These are phyloP conservation scores for Fusarium brevicatenulatum DNA, from an alignment of 2,329 filamentous ascomycete genomes.

Conservation along the genomic window DNA sequence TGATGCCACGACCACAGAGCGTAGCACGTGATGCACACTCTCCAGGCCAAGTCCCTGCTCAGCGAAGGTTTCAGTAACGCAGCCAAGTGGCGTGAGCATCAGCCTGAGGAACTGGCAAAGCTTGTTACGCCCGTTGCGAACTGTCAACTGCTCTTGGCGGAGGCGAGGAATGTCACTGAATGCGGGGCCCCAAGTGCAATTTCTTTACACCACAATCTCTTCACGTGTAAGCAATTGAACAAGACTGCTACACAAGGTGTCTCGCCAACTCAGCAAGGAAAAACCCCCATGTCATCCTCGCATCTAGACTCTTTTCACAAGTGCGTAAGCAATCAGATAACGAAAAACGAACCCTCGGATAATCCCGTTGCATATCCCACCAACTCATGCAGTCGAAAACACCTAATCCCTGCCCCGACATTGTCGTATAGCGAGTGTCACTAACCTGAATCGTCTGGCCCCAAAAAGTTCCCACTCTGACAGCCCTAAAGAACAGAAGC, in stretches of 20 bases:
- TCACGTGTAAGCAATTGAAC: neutral
- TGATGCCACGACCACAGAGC: neutral
- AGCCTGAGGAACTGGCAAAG: neutral
- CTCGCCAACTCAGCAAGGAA: neutral
- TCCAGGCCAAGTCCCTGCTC: neutral
- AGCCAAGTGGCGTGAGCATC: neutral
- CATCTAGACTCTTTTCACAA: neutral
- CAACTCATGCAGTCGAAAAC: neutral
- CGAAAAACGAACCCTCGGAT: neutral
- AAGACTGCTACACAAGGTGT: neutral
- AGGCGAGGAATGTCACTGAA: neutral
- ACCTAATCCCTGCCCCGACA: neutral
- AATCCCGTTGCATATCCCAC: neutral
- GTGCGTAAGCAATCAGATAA: neutral
- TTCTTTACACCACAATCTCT: neutral
- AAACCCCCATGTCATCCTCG: neutral
- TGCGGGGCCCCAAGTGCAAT: neutral
- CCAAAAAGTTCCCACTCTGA: neutral
- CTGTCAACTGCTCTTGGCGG: neutral
- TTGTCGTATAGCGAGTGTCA: neutral
- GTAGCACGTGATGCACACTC: neutral
- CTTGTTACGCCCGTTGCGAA: neutral
- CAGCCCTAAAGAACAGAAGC: neutral
- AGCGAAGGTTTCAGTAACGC: neutral
- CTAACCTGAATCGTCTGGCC: neutral